Conservation (phyloP, 2,329 filamentous ascomycete genomes). For the Epichloe brachyelytri region DNA sequence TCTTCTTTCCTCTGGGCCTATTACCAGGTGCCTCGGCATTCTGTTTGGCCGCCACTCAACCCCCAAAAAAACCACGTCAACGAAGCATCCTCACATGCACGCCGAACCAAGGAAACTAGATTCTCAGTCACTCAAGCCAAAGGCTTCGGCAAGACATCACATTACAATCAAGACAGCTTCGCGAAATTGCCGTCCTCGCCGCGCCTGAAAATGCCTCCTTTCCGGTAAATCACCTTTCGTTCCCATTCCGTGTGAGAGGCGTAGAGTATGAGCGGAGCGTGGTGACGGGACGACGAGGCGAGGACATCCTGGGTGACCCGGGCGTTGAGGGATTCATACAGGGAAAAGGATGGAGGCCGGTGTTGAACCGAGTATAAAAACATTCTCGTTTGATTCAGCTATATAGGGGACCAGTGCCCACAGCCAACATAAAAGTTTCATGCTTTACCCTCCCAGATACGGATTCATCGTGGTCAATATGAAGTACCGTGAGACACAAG, state of each 20-base stretch:
- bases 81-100: too few species aligned
- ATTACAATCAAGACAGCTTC: too few species aligned
- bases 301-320: conserved; percentile 49
- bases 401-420: neutral
- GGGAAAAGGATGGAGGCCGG: conserved; percentile 46
- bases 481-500: neutral
- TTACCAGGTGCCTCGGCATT: too few species aligned
- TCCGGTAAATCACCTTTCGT: conserved; percentile 20
- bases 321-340: conserved; percentile 42
- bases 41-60: too few species aligned
- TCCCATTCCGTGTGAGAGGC: conserved; percentile 49
- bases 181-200: too few species aligned
- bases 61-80: too few species aligned
- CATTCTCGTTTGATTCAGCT: neutral
- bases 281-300: conserved; percentile 47
- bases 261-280: conserved; percentile 51
- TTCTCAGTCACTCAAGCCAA: too few species aligned
- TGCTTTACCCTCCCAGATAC: neutral
- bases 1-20: neutral
- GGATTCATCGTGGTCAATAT: neutral
- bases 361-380: conserved; percentile 21
- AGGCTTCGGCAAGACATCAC: too few species aligned
- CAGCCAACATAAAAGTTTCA: neutral
- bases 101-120: too few species aligned
- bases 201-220: neutral